Base-by-base conservation (phyloP, 768 basidiomycete species). In the Amanita brunnescens region DNA sequence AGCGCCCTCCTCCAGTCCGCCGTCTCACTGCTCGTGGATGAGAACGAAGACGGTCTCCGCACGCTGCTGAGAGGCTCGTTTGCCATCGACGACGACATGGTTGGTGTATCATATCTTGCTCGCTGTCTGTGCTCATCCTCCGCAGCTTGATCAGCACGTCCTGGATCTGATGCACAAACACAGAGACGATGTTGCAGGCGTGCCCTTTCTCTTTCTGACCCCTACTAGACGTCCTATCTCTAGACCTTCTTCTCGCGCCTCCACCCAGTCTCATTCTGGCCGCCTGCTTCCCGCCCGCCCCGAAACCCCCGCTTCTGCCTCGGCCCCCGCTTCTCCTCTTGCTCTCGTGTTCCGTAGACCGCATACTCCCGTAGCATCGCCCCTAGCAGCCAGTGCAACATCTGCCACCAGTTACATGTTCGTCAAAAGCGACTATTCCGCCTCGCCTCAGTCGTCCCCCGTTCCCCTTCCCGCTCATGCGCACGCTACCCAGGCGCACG, bases 111-210 rank as follows among this genome's bases (percentile, higher is more conserved):
- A 49, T 38, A 49, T 43, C 55, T 51, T 54, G 42, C 24, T 33
- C 48, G 32, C 29, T 33, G 18, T 37, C 42, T 47, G 50, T 59
- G 39, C 58, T 58, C 51, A 24, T 24, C 40, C 61, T 35, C 59
- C 54, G 13, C 35, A 90, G 86, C 71, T 91, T 55, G 93, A 96
- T 62, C 87, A 93, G 59, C 80, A 84, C 62, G 89, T 93, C 53
- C 73, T 97, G 16, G 91, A 95, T 62, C 78, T 96, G 55, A 96
- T 97, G 94, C 94, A 97, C 70, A 87, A 88, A 68, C 89, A 93
- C 65, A 77, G 81, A 55, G 92, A 95, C 75, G 85, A 90, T 70
- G 70, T 85, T 35, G 81, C 84, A 10, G 85, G 86, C 16, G 84
- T 89, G 5, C 87, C 88, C 0, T 91, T 91, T 63, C 70, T 90